These are phyloP conservation scores for Aspergillus nomiae DNA, from an alignment of 2,329 filamentous ascomycete genomes.

Conservation along the genomic window DNA sequence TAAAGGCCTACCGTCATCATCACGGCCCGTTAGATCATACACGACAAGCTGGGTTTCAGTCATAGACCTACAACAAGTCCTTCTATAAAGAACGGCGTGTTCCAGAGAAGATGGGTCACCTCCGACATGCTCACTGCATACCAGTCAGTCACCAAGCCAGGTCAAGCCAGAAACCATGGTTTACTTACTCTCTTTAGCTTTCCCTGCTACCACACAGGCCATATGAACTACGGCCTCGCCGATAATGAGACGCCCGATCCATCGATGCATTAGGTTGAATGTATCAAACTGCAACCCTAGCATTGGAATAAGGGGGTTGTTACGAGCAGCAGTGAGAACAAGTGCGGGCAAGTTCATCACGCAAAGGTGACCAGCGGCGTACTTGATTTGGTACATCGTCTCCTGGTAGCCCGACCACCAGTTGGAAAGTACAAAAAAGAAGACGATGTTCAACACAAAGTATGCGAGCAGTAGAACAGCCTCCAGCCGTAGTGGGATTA, in stretches of 20 bases:
- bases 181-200: slow-evolving; percentile 25
- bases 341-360: slow-evolving; percentile 86
- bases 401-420: slow-evolving; percentile 33
- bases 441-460: slow-evolving; percentile 69
- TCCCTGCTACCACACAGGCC: slow-evolving; percentile 26
- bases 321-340: slow-evolving; percentile 81
- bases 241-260: slow-evolving; percentile 73
- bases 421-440: slow-evolving; percentile 55
- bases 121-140: slow-evolving; percentile 54
- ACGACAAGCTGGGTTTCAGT: slow-evolving; percentile 38
- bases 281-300: slow-evolving; percentile 89
- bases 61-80: slow-evolving; percentile 45
- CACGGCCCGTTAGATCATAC: slow-evolving; percentile 47
- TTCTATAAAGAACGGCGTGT: slow-evolving; percentile 31
- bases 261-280: slow-evolving; percentile 85
- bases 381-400: slow-evolving; percentile 60
- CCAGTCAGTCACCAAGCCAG: background rate
- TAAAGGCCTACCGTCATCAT: slow-evolving; percentile 35
- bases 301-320: slow-evolving; percentile 81
- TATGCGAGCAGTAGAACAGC: slow-evolving; percentile 68
- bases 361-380: slow-evolving; percentile 77
- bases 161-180: background rate
- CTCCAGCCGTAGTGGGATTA: slow-evolving; percentile 73
- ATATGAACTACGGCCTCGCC: slow-evolving; percentile 70
- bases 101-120: slow-evolving; percentile 29